Conservation (phyloP, 2,329 filamentous ascomycete genomes). For the Aspergillus alliaceus region DNA sequence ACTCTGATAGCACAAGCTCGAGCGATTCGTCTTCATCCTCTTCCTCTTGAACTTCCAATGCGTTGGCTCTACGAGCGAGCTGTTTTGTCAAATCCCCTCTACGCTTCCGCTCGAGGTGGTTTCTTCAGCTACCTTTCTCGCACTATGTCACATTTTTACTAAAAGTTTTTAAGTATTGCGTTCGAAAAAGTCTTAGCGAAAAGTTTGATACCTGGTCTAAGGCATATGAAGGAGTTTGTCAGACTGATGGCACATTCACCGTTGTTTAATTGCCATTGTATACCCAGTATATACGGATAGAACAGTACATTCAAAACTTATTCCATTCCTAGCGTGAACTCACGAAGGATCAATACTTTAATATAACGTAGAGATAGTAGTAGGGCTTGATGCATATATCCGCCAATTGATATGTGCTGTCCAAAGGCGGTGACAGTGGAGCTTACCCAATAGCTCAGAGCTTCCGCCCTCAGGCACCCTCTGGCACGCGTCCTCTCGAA, state of each 20-base stretch:
- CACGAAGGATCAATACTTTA: no score
- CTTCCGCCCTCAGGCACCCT: constrained; percentile 35
- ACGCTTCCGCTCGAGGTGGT: not conserved
- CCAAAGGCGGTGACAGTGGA: constrained; percentile 33
- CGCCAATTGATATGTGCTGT: no score
- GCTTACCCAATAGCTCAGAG: constrained; percentile 35
- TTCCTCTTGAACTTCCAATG: not conserved
- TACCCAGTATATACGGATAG: not conserved
- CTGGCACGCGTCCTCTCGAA: constrained; percentile 33
- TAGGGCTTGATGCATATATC: no score
- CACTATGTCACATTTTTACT: not conserved
- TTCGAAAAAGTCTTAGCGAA: constrained; percentile 6
- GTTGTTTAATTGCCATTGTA: not conserved
- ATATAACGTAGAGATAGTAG: no score
- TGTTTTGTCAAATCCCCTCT: not conserved
- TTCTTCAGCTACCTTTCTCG: not conserved
- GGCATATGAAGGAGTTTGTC: constrained; percentile 10
- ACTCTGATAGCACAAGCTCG: constrained; percentile 16
- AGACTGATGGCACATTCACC: not conserved
- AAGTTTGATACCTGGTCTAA: constrained; percentile 15
- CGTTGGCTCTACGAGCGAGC: not conserved
- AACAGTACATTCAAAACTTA: not conserved
- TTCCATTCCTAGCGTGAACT: not conserved
- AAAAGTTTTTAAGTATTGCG: constrained; percentile 1
- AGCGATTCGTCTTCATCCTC: constrained; percentile 7